Percentiles rank a stretch among this genome's conserved stretches.
These are phyloP conservation scores for Mycena vitilis DNA, from an alignment of 768 basidiomycete species.

Conservation along the genomic window DNA sequence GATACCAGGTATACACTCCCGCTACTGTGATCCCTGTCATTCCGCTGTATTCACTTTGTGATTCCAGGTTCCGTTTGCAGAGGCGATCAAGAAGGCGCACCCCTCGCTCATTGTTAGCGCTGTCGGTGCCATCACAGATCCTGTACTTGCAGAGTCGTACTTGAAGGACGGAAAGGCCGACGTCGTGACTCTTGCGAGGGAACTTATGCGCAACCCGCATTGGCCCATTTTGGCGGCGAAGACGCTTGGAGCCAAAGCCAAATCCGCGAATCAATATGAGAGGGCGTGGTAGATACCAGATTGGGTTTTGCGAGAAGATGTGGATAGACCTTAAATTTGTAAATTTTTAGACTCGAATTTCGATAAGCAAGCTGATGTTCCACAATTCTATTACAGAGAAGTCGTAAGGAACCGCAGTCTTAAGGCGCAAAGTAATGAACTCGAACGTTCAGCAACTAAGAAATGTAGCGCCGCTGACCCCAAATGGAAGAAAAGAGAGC, in stretches of 20 bases:
- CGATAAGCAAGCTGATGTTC: too few species aligned
- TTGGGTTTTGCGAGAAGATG: too few species aligned
- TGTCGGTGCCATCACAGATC: conserved; percentile 80
- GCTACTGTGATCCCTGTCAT: not conserved
- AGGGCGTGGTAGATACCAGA: conserved; percentile 59
- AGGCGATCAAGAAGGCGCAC: conserved; percentile 68
- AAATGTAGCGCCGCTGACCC: too few species aligned
- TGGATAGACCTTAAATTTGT: too few species aligned
- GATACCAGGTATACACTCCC: conserved; percentile 65
- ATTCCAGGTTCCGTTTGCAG: conserved; percentile 73
- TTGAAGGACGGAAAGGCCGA: conserved; percentile 77
- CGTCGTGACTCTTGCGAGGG: conserved; percentile 74
- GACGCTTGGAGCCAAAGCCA: conserved; percentile 71
- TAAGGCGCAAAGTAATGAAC: too few species aligned
- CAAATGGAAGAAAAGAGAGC: too few species aligned
- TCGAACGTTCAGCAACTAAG: too few species aligned
- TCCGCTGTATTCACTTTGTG: not conserved
- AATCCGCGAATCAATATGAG: conserved; percentile 80
- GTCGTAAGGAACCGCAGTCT: too few species aligned
- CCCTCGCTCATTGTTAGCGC: conserved; percentile 67
- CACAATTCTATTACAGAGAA: too few species aligned
- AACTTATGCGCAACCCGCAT: conserved; percentile 73
- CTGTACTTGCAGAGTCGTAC: conserved; percentile 64
- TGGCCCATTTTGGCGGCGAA: conserved; percentile 73
- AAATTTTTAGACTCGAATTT: too few species aligned